Base-by-base conservation (phyloP, 2,329 filamentous ascomycete genomes). In the Rhexocercosporidium sp. region DNA sequence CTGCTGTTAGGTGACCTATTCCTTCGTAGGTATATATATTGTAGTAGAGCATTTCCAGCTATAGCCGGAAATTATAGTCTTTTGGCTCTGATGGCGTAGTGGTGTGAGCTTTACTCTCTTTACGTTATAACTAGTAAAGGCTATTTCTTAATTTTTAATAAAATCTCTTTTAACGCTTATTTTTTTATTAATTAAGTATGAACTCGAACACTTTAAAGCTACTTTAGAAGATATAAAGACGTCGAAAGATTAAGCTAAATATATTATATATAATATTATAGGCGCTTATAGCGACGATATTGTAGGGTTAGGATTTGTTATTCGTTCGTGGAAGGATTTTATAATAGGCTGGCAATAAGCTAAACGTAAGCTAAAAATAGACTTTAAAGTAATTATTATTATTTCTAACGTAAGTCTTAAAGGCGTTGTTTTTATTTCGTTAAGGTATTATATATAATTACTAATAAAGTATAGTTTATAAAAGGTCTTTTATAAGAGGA, bases 121-220 rank as follows among this genome's bases (percentile, higher is more conserved):
- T n/a, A n/a, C n/a, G n/a, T n/a, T n/a, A n/a, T n/a, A n/a, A n/a
- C n/a, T n/a, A 66, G 53, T 66, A 66, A 68, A 59, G 46, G 51
- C 59, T 66, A 49, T 49, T 49, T 49, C 46, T 37, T 63, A 27
- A 49, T 49, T 12, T 59, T 51, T 62, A 66, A 31, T 20, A 57
- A 62, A 62, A 90, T 73, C 82, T 90, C 56, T 81, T 64, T 22
- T 49, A 64, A 57, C 27, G 27, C 62, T 63, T 54, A 41, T 53
- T n/a, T 56, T 47, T 63, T 63, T 41, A 41, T 41, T 41, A 29
- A 57, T 57, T 59, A 64, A 20, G 49, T 66, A 39, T 53, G 12
- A 62, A 51, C 27, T 56, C 16, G 27, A 65, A 44, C 20, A 62
- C 46, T 46, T 34, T 41, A 31, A 27, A 22, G 44, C 25, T 22